Percentiles rank a stretch among this genome's conserved stretches.
phyloP scores from a whole-genome alignment of 192 early-diverging fungal genomes.

The Backusella mclennaniae region DNA sequence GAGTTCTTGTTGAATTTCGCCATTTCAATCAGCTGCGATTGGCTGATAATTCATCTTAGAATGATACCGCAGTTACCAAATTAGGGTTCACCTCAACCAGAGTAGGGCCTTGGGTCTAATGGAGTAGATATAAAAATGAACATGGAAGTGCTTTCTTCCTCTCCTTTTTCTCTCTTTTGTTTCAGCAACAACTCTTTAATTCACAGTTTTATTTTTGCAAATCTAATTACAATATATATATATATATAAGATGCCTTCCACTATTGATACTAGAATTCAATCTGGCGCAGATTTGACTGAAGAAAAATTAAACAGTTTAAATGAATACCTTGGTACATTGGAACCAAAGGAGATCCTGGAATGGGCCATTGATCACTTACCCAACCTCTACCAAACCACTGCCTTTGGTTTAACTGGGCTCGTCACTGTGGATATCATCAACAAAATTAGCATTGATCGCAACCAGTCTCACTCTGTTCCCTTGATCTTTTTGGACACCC shows the following conservation, averaged over 20 bases:
- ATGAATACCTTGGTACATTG: constrained; percentile 67
- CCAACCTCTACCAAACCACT: constrained; percentile 86
- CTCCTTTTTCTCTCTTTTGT: not conserved
- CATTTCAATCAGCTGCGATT: constrained; percentile 28
- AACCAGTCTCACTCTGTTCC: constrained; percentile 59
- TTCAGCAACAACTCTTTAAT: not conserved
- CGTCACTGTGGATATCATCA: constrained; percentile 84
- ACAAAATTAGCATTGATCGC: constrained; percentile 58
- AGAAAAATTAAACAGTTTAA: constrained; percentile 71
- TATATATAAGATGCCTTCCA: constrained; percentile 30
- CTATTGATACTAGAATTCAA: constrained; percentile 17
- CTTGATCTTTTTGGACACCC: constrained; percentile 91
- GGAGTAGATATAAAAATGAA: not conserved
- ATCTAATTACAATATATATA: not conserved
- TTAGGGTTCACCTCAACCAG: not conserved
- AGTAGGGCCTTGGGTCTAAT: not conserved
- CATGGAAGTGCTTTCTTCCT: not conserved
- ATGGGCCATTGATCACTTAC: constrained; percentile 83
- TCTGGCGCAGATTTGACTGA: constrained; percentile 46
- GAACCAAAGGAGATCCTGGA: constrained; percentile 77
- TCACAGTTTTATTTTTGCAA: not conserved
- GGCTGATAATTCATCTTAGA: constrained; percentile 24
- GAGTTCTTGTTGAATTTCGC: constrained; percentile 18
- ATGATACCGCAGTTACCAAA: constrained; percentile 21
- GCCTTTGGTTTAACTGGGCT: constrained; percentile 93